These are phyloP conservation scores for Thielaviopsis punctulata DNA, from an alignment of 2,329 filamentous ascomycete genomes.

Conservation along the genomic window DNA sequence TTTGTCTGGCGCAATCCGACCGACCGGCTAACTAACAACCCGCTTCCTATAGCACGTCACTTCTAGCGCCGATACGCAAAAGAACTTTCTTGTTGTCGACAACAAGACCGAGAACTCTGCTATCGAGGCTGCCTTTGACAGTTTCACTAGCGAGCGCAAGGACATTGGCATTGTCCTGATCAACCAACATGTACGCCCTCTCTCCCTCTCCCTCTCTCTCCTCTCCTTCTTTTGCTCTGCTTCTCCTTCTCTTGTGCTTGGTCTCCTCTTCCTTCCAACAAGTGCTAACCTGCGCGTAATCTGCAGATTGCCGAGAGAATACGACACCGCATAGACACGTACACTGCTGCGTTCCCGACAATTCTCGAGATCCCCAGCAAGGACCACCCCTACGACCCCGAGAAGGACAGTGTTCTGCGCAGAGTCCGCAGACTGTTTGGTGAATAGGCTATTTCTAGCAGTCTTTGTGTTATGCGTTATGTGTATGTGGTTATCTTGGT, in stretches of 20 bases:
- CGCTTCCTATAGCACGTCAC: constrained; percentile 58
- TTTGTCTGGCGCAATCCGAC: not conserved
- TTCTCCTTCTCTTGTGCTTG: not conserved
- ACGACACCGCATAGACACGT: constrained; percentile 74
- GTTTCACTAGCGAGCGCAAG: constrained; percentile 77
- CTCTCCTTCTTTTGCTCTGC: not conserved
- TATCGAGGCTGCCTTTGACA: constrained; percentile 81
- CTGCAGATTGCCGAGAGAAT: constrained; percentile 84
- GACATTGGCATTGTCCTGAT: constrained; percentile 94
- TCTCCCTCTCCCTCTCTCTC: not conserved
- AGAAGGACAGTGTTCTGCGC: constrained; percentile 94
- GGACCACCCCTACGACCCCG: constrained; percentile 95
- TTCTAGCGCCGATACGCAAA: constrained; percentile 69
- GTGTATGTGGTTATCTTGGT: constrained; percentile 2
- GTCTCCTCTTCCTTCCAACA: too few relatives aligned
- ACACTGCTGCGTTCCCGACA: constrained; percentile 89
- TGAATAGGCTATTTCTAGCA: constrained; percentile 38
- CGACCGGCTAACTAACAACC: not conserved
- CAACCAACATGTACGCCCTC: constrained; percentile 71
- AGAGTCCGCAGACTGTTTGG: constrained; percentile 55
- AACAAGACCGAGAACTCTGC: constrained; percentile 73
- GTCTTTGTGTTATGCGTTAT: too few relatives aligned
- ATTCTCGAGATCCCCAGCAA: constrained; percentile 96
- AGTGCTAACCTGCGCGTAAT: too few relatives aligned
- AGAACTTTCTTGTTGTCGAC: constrained; percentile 97